phyloP scores from a whole-genome alignment of 352 stramenopile genomes.

The Saprolegnia diclina region DNA sequence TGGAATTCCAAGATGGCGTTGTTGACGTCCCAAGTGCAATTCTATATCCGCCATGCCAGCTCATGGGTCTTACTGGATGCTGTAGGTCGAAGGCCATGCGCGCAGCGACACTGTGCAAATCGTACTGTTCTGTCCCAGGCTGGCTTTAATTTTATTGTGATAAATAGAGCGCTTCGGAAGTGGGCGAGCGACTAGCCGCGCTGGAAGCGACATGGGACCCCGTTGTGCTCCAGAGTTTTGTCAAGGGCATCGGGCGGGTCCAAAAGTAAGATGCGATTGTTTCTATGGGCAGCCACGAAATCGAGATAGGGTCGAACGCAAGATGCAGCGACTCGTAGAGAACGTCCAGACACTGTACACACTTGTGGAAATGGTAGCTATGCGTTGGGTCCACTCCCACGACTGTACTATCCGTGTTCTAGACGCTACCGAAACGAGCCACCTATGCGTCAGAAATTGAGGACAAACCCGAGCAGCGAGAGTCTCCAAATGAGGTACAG shows the following conservation, averaged over 20 bases:
- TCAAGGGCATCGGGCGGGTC: not conserved
- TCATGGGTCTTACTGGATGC: not conserved
- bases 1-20: conserved; percentile 8
- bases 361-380: conserved; percentile 15
- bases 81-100: not conserved
- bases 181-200: not conserved
- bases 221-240: not conserved
- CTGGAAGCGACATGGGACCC: not conserved
- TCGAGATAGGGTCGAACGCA: not conserved
- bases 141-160: no score
- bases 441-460: not conserved
- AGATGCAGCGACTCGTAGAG: conserved; percentile 9
- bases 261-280: not conserved
- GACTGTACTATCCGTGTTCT: not conserved
- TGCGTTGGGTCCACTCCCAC: not conserved
- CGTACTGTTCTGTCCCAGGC: no score
- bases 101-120: no score
- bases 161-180: not conserved
- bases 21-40: not conserved
- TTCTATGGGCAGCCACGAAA: not conserved
- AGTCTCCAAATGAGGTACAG: no score
- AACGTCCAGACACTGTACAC: conserved; percentile 23
- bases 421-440: conserved; percentile 9
- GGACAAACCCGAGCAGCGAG: no score
- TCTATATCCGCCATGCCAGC: no score